A percentile compares a stretch with the other conserved stretches of the same genome.
Conservation (phyloP, 768 basidiomycete species). For the Mycena galopus region DNA sequence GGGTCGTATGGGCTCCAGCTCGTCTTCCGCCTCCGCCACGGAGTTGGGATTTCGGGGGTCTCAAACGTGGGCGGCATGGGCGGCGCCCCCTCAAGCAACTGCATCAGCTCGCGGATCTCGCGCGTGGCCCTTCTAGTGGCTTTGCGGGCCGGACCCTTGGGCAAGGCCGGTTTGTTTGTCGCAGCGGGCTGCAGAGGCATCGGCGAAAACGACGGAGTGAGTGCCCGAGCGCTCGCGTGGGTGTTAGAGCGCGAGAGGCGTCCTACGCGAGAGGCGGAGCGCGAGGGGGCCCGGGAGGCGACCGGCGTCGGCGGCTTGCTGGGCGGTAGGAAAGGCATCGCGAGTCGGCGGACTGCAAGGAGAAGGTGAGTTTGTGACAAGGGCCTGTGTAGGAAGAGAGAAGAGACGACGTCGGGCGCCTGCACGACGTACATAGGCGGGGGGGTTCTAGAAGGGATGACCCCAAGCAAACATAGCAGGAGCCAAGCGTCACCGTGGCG, state of each 20-base stretch:
- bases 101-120: constrained; percentile 19
- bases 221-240: not conserved
- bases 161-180: not conserved
- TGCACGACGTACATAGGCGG: too few relatives aligned
- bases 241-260: not conserved
- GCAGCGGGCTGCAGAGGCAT: not conserved
- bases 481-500: too few relatives aligned
- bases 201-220: not conserved
- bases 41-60: too few relatives aligned
- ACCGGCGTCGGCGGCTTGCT: not conserved
- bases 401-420: too few relatives aligned
- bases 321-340: constrained; percentile 15
- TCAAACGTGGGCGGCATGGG: too few relatives aligned
- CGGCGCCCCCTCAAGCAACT: not conserved
- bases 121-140: constrained; percentile 11
- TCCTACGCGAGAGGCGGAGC: not conserved
- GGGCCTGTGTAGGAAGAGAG: too few relatives aligned
- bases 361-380: not conserved
- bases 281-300: not conserved
- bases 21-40: not conserved
- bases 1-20: constrained; percentile 14
- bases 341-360: constrained; percentile 23
- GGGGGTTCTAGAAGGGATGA: too few relatives aligned
- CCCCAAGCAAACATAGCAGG: too few relatives aligned
- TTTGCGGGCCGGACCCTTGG: not conserved